phyloP scores from a whole-genome alignment of 2,329 filamentous ascomycete genomes.

The Sphaerostilbella broomeana region DNA sequence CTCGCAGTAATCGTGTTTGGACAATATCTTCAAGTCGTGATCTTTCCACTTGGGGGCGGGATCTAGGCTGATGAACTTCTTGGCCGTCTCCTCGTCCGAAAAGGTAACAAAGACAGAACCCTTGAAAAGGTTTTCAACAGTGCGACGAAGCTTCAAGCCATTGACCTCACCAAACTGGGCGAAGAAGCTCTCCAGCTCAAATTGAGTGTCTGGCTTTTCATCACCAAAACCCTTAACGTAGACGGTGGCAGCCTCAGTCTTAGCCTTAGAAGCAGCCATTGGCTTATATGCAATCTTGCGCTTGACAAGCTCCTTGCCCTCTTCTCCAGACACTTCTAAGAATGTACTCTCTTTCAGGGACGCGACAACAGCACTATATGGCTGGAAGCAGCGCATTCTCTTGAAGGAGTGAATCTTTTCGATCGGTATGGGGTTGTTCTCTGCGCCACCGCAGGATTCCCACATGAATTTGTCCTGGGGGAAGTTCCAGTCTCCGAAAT shows the following conservation, averaged over 20 bases:
- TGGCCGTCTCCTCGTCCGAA: constrained; percentile 65
- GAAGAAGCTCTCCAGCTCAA: constrained; percentile 92
- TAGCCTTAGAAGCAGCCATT: constrained; percentile 52
- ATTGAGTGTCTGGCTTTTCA: constrained; percentile 77
- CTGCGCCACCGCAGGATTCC: constrained; percentile 65
- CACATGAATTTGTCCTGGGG: constrained; percentile 84
- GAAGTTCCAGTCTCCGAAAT: constrained; percentile 89
- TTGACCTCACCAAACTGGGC: constrained; percentile 70
- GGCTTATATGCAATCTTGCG: constrained; percentile 68
- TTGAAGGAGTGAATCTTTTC: constrained; percentile 79
- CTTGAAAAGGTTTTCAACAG: constrained; percentile 72
- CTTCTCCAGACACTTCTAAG: constrained; percentile 66
- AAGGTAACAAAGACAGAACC: constrained; percentile 96
- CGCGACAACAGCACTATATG: constrained; percentile 73
- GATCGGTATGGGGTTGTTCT: constrained; percentile 76
- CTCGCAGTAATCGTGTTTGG: constrained; percentile 82
- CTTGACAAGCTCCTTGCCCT: constrained; percentile 64
- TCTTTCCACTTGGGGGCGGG: constrained; percentile 80
- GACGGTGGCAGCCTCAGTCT: constrained; percentile 65
- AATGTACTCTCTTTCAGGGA: constrained; percentile 72
- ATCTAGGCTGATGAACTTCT: constrained; percentile 73
- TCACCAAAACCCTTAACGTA: constrained; percentile 94
- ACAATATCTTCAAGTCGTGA: constrained; percentile 72
- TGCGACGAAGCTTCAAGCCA: constrained; percentile 79
- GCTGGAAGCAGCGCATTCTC: constrained; percentile 93